Conservation (phyloP, 2,329 filamentous ascomycete species). For the Phialophora chinensis region DNA sequence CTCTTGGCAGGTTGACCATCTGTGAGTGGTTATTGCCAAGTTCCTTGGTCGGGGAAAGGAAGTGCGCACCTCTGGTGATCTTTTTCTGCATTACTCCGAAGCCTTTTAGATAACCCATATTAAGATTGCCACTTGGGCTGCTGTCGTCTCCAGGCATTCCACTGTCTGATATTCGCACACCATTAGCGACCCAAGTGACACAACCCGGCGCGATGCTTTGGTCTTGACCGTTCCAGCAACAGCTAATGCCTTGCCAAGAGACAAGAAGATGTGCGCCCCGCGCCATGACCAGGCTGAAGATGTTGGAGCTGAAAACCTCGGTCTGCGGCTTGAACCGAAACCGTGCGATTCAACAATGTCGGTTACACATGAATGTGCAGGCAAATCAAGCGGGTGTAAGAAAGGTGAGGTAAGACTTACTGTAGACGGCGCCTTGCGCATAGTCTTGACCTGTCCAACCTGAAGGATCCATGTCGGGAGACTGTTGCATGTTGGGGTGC, state of each 20-base stretch:
- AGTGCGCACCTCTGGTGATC: slow-evolving; percentile 70
- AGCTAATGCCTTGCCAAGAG: background rate
- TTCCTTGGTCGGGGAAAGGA: background rate
- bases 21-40: slow-evolving; percentile 43
- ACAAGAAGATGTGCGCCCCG: background rate
- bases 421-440: slow-evolving; percentile 22
- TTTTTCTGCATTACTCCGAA: slow-evolving; percentile 70
- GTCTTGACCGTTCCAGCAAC: background rate
- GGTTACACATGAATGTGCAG: background rate
- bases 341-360: background rate
- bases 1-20: slow-evolving; percentile 88
- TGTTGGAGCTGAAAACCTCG: background rate
- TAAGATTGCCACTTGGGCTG: slow-evolving; percentile 45
- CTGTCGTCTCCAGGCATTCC: slow-evolving; percentile 26
- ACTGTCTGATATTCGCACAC: slow-evolving; percentile 22
- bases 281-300: background rate
- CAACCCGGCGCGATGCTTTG: background rate
- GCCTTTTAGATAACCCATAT: slow-evolving; percentile 69
- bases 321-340: background rate
- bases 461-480: slow-evolving; percentile 29
- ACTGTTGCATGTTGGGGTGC: slow-evolving; percentile 30
- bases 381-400: background rate
- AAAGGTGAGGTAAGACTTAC: slow-evolving; percentile 19
- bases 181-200: slow-evolving; percentile 2
- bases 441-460: slow-evolving; percentile 33